Percentiles rank a stretch among this genome's conserved stretches.
phyloP scores from a whole-genome alignment of 495 filamentous ascomycete genomes.

The Penicillium maclennaniae region DNA sequence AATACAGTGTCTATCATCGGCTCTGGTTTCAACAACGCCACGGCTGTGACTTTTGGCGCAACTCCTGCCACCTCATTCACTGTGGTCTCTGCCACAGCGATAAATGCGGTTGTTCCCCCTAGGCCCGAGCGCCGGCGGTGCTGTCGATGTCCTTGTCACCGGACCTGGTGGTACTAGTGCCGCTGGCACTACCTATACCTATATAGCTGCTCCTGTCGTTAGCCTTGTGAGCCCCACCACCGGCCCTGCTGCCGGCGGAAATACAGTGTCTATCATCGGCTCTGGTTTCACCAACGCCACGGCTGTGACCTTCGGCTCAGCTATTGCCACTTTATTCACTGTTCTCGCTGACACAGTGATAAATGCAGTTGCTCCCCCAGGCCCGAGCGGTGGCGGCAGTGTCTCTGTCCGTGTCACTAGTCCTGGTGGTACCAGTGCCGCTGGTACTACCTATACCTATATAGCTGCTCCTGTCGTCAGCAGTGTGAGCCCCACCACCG shows the following conservation, averaged over 20 bases:
- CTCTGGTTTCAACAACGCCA: neutral
- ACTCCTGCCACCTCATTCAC: slow-evolving; percentile 2
- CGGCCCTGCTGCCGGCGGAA: neutral
- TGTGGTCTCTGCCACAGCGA: neutral
- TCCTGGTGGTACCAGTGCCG: neutral
- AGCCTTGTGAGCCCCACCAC: neutral
- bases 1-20: neutral
- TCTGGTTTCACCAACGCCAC: neutral
- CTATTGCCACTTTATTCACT: neutral
- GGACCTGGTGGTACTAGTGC: neutral
- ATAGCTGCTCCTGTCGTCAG: neutral
- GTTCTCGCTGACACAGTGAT: neutral
- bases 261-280: neutral
- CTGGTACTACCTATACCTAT: neutral
- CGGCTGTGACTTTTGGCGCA: neutral
- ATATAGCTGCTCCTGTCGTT: neutral
- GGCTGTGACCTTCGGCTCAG: neutral
- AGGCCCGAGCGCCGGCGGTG: neutral
- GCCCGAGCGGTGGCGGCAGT: neutral
- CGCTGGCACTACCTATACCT: neutral
- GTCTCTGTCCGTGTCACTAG: neutral
- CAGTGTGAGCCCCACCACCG: neutral
- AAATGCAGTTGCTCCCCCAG: neutral
- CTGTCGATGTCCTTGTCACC: neutral
- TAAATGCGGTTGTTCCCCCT: neutral